Percentiles rank a stretch among this genome's conserved stretches.
phyloP scores from a whole-genome alignment of 768 basidiomycete species.

The Calocybe cyanea region DNA sequence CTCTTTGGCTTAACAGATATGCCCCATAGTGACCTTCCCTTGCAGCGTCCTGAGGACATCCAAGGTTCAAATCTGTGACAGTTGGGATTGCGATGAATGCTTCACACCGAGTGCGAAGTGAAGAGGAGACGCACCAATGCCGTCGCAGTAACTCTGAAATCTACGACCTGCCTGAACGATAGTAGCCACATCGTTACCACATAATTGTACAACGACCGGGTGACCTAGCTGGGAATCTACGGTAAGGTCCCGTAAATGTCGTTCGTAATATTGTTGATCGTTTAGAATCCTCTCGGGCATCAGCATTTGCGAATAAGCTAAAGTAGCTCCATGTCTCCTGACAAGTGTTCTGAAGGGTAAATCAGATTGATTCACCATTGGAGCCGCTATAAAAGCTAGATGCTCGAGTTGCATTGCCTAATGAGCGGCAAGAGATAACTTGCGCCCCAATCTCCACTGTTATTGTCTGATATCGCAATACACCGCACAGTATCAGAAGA shows the following conservation, averaged over 20 bases:
- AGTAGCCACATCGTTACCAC: conserved; percentile 63
- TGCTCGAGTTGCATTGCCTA: conserved; percentile 18
- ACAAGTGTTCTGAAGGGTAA: conserved; percentile 66
- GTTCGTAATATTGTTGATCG: conserved; percentile 62
- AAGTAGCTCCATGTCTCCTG: conserved; percentile 58
- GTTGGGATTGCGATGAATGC: conserved; percentile 12
- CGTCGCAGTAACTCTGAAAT: conserved; percentile 60
- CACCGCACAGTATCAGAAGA: too few relatives aligned
- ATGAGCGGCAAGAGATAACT: too few relatives aligned
- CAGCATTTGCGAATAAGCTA: conserved; percentile 79
- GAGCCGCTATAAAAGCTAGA: conserved; percentile 53
- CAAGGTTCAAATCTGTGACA: conserved; percentile 68
- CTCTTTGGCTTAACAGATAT: conserved; percentile 68
- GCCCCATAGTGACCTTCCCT: conserved; percentile 67
- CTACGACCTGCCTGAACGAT: conserved; percentile 59
- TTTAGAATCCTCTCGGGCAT: conserved; percentile 56
- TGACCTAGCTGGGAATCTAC: conserved; percentile 23
- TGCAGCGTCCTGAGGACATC: conserved; percentile 74
- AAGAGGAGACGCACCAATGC: conserved; percentile 49
- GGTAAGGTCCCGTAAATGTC: conserved; percentile 55
- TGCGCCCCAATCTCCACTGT: too few relatives aligned
- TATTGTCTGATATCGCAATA: too few relatives aligned
- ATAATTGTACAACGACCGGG: conserved; percentile 70
- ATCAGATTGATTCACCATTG: conserved; percentile 81
- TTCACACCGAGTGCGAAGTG: background rate